phyloP scores from a whole-genome alignment of 129 eudicot genomes.

The Arctium lappa region DNA sequence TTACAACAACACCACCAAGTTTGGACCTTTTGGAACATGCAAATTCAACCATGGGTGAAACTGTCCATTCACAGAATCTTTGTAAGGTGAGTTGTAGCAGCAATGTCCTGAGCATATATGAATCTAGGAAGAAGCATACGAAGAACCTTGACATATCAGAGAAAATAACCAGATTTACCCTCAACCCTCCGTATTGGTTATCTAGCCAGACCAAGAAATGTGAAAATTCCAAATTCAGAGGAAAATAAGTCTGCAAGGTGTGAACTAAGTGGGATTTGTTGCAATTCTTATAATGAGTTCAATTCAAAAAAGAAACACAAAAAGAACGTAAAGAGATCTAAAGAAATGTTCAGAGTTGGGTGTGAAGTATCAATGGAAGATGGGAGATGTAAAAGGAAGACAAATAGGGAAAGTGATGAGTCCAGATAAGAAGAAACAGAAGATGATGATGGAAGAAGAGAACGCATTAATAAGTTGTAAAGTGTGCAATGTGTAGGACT shows the following conservation, averaged over 20 bases:
- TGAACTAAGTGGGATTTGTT: conserved; percentile 14
- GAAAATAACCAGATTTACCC: background rate
- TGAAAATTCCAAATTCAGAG: no score
- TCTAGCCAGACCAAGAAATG: background rate
- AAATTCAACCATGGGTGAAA: background rate
- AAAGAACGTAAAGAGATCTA: background rate
- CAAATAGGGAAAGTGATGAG: background rate
- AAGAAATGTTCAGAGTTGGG: background rate
- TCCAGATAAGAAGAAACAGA: conserved; percentile 33
- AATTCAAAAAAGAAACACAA: background rate
- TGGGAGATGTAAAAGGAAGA: conserved; percentile 19
- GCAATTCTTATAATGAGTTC: background rate
- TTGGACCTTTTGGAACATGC: background rate
- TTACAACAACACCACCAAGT: background rate
- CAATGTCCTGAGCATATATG: background rate
- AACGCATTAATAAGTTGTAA: conserved; percentile 15
- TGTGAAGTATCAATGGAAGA: background rate
- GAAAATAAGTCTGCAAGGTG: background rate
- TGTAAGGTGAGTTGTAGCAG: background rate
- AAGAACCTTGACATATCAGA: background rate
- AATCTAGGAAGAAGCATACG: background rate
- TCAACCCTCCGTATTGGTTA: no score
- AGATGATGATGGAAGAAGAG: conserved; percentile 23
- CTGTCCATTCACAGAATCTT: background rate
- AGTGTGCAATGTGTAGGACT: conserved; percentile 28